Evolutionary conservation across 176 grass and related monocot genomes (phyloP).

Genomic region (Eleusine coracana): DNA sequence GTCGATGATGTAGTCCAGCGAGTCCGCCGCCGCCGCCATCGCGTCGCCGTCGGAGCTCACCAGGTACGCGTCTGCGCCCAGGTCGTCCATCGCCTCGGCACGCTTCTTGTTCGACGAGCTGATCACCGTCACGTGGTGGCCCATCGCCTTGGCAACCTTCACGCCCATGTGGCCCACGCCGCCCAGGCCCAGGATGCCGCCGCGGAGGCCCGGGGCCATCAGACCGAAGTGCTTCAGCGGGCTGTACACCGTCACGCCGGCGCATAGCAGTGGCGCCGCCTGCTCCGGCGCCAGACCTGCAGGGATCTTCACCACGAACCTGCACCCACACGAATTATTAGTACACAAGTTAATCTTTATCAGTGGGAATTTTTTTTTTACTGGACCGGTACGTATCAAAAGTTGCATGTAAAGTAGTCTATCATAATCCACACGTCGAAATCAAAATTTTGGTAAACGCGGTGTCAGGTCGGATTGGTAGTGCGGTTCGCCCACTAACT

Average conservation of each 20-base stretch:
- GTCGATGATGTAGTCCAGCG: constrained; percentile 96
- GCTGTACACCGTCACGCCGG: constrained; percentile 93
- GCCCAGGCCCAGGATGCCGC: constrained; percentile 76
- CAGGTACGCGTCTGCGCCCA: constrained; percentile 88
- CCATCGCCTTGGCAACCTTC: constrained; percentile 88
- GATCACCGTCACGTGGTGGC: constrained; percentile 93
- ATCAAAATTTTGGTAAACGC: neutral
- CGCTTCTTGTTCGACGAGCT: constrained; percentile 90
- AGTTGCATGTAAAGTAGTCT: neutral
- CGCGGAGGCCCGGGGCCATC: constrained; percentile 56
- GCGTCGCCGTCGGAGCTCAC: constrained; percentile 68
- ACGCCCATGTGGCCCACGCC: constrained; percentile 99
- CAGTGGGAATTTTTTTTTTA: neutral
- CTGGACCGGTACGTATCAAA: neutral
- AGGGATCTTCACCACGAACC: constrained; percentile 88
- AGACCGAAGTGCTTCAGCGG: constrained; percentile 90
- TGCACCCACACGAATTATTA: neutral
- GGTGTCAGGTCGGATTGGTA: neutral
- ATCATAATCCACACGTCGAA: neutral
- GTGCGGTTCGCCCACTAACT: neutral
- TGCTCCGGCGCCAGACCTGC: constrained; percentile 72
- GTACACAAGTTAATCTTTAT: neutral
- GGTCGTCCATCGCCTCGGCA: constrained; percentile 76
- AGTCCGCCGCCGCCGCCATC: constrained; percentile 60
- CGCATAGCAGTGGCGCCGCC: constrained; percentile 87